Evolutionary conservation across 169 alveolate genomes (phyloP).

Genomic region (Plasmodium inui): DNA sequence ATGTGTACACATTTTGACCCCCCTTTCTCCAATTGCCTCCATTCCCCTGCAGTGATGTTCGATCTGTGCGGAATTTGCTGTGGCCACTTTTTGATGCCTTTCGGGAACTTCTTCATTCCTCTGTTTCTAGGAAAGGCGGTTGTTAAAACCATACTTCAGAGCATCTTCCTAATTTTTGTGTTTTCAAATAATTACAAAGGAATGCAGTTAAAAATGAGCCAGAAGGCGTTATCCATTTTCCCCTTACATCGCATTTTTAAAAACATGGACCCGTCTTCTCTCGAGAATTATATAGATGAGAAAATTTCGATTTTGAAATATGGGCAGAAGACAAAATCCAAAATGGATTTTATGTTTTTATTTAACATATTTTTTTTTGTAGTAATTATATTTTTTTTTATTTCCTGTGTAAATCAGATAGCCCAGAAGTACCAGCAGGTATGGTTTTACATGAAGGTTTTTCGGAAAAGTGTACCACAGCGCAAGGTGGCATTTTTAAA

Average conservation of each 20-base stretch:
- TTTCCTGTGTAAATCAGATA: slow-evolving; percentile 71
- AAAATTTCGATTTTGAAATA: slow-evolving; percentile 58
- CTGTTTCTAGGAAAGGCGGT: slow-evolving; percentile 93
- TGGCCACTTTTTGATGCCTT: slow-evolving; percentile 94
- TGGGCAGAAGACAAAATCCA: slow-evolving; percentile 39
- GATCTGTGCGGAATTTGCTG: slow-evolving; percentile 94
- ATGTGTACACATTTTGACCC: not conserved
- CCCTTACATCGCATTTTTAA: slow-evolving; percentile 32
- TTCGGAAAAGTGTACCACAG: not conserved
- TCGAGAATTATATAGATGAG: slow-evolving; percentile 51
- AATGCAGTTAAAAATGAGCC: slow-evolving; percentile 27
- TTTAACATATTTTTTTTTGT: slow-evolving; percentile 72
- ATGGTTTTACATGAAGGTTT: not conserved
- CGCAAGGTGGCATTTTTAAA: not conserved
- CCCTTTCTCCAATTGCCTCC: not conserved
- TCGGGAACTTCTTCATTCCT: slow-evolving; percentile 92
- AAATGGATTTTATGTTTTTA: slow-evolving; percentile 71
- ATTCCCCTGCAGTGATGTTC: slow-evolving; percentile 81
- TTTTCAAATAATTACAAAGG: slow-evolving; percentile 80
- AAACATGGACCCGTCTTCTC: slow-evolving; percentile 24
- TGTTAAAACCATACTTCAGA: slow-evolving; percentile 88
- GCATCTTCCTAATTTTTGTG: slow-evolving; percentile 86
- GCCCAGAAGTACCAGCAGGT: slow-evolving; percentile 75
- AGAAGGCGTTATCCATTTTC: slow-evolving; percentile 22
- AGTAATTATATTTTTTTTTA: slow-evolving; percentile 62